These are phyloP conservation scores for Hypoxylon fragiforme DNA, from an alignment of 495 filamentous ascomycete species.

Conservation along the genomic window DNA sequence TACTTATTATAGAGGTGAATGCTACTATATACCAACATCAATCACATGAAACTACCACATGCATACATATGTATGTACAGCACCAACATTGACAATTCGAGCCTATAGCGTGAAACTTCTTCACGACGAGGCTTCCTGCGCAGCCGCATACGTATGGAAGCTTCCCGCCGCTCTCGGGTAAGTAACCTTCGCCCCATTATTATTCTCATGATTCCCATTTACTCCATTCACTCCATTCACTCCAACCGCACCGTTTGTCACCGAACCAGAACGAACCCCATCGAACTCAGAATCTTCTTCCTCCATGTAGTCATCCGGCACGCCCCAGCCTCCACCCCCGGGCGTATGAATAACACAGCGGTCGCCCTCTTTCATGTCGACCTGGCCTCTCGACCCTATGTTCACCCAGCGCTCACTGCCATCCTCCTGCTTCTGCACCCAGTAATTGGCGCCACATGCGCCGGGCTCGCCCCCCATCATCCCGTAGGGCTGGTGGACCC, in stretches of 20 bases:
- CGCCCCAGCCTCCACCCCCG: conserved; percentile 74
- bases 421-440: conserved; percentile 58
- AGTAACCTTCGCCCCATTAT: conserved; percentile 4
- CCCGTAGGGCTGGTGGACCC: conserved; percentile 86
- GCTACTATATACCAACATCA: too few relatives aligned
- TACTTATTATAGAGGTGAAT: too few relatives aligned
- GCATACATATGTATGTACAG: too few relatives aligned
- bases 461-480: conserved; percentile 81
- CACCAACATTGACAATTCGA: too few relatives aligned
- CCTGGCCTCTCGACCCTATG: conserved; percentile 90
- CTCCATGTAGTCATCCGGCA: conserved; percentile 7
- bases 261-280: background rate
- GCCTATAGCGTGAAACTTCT: too few relatives aligned
- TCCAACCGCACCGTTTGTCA: conserved; percentile 4
- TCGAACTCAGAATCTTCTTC: conserved; percentile 3
- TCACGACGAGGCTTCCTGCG: conserved; percentile 17
- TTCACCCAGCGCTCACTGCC: conserved; percentile 67
- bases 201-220: too few relatives aligned
- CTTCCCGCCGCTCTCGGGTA: conserved; percentile 25
- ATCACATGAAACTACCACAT: too few relatives aligned
- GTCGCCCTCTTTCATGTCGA: conserved; percentile 81
- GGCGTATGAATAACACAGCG: conserved; percentile 76
- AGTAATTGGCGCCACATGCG: conserved; percentile 76
- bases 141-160: conserved; percentile 16
- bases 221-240: conserved; percentile 6